These are phyloP conservation scores for Kluyveromyces lactis DNA, from an alignment of 805 yeast genomes.

Conservation along the genomic window DNA sequence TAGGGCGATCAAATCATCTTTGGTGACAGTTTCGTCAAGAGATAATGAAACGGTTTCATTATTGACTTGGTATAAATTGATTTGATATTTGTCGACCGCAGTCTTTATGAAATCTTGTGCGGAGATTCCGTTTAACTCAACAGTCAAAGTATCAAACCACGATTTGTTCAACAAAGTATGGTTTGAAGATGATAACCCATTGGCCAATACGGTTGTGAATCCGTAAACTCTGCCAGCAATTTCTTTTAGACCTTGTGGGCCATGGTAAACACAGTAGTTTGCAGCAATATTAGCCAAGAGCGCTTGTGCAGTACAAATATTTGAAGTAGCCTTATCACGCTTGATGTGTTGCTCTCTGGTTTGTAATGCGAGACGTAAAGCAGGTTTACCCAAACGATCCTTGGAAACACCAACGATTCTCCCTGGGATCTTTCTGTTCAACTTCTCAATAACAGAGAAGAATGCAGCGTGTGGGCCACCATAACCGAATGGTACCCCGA, in stretches of 20 bases:
- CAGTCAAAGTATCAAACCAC: conserved; percentile 85
- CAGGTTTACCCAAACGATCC: conserved; percentile 85
- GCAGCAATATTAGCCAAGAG: conserved; percentile 91
- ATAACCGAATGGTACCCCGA: conserved; percentile 95
- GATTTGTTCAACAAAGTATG: conserved; percentile 48
- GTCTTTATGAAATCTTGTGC: conserved; percentile 47
- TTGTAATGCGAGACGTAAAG: conserved; percentile 87
- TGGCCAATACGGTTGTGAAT: conserved; percentile 63
- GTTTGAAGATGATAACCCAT: conserved; percentile 34
- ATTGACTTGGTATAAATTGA: conserved; percentile 68
- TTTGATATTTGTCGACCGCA: conserved; percentile 56
- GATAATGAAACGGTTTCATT: conserved; percentile 62
- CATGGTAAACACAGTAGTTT: conserved; percentile 94
- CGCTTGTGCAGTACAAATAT: conserved; percentile 97
- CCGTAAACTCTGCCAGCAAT: conserved; percentile 76
- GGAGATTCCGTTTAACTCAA: conserved; percentile 41
- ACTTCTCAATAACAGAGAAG: conserved; percentile 74
- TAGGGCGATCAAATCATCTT: conserved; percentile 50
- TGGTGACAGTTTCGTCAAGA: conserved; percentile 80
- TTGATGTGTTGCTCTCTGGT: conserved; percentile 98
- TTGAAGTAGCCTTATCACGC: conserved; percentile 95
- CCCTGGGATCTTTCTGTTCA: conserved; percentile 93
- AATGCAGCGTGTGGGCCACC: conserved; percentile 99
- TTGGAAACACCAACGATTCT: conserved; percentile 88
- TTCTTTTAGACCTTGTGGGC: conserved; percentile 72